Conservation (phyloP, 2,329 filamentous ascomycete species). For the Epichloe bromicola region DNA sequence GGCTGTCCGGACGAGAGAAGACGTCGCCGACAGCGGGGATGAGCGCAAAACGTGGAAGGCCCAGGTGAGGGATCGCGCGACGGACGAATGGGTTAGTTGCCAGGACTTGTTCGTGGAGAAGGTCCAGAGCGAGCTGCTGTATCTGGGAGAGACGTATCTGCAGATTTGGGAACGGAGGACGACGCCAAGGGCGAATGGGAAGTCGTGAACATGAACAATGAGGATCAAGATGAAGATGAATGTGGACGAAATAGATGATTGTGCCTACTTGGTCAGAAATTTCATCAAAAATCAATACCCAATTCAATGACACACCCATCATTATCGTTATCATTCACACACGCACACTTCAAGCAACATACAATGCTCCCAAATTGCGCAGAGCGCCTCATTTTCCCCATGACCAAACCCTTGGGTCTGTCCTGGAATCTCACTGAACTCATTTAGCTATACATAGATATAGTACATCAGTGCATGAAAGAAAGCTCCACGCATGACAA, state of each 20-base stretch:
- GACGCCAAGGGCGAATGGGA: constrained; percentile 1
- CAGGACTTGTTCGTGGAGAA: constrained; percentile 91
- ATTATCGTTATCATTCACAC: too few species aligned
- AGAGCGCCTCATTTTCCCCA: too few species aligned
- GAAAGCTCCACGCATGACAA: background rate
- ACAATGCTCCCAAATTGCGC: too few species aligned
- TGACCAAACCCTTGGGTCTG: background rate
- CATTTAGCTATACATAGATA: constrained; percentile 3
- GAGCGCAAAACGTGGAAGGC: constrained; percentile 87
- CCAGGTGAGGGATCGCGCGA: constrained; percentile 69
- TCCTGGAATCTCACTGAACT: background rate
- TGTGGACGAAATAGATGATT: too few species aligned
- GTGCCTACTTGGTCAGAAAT: too few species aligned
- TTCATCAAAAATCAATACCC: too few species aligned
- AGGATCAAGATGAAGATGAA: too few species aligned
- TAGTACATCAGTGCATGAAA: constrained; percentile 4
- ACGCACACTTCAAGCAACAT: too few species aligned
- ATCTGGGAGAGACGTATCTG: constrained; percentile 86
- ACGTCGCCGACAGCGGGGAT: constrained; percentile 82
- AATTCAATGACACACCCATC: too few species aligned
- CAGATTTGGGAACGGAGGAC: constrained; percentile 90
- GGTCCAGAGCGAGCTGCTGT: constrained; percentile 77
- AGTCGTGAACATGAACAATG: background rate
- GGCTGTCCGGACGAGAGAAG: constrained; percentile 63
- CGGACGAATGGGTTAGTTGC: constrained; percentile 80